Base-by-base conservation (phyloP, 2,329 filamentous ascomycete species). In the Laburnicola sp. region DNA sequence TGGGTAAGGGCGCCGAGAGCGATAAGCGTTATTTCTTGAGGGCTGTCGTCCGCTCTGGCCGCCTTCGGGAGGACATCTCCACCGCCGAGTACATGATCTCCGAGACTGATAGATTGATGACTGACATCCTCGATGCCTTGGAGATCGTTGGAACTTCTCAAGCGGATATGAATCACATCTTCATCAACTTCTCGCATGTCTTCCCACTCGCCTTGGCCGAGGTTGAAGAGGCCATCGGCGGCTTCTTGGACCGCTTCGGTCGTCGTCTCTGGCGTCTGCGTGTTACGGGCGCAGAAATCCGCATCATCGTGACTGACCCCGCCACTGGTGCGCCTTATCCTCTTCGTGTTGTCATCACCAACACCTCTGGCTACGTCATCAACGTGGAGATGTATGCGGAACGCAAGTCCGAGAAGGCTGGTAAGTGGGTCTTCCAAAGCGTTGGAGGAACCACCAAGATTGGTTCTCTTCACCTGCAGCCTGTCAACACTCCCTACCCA, bases 121-220 rank as follows among this genome's bases (percentile, higher is more conserved):
- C 91, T 72, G 94, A 99, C 71, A 97, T 99, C 68, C 85, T 97
- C 45, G 94, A 99, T 71, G 94, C 94, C 38, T 81, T 99, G 51
- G 94, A 99, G 81, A 97, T 99, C 65, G 95, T 97, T 70, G 94
- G 94, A 70, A 97, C 96, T 82, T 97, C 97, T 80, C 95, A 96
- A 79, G 96, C 94, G 45, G 94, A 99, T 81, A 83, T 99, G 71
- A 99, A 99, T 82, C 94, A 99, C 79, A 94, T 99, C 82, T 99
- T 99, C 81, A 94, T 99, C 82, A 97, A 99, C 83, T 99, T 99
- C 80, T 94, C 91, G 0, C 91, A 92, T 7, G 89, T 97, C 52
- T 97, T 99, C 86, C 90, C 91, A 72, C 85, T 99, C 42, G 82
- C 91, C 68, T 92, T 94, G 3, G 79, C 85, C 53, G 91, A 97